These are phyloP conservation scores for Dendrobium huoshanense DNA, from an alignment of 106 monocot species.

Conservation along the genomic window DNA sequence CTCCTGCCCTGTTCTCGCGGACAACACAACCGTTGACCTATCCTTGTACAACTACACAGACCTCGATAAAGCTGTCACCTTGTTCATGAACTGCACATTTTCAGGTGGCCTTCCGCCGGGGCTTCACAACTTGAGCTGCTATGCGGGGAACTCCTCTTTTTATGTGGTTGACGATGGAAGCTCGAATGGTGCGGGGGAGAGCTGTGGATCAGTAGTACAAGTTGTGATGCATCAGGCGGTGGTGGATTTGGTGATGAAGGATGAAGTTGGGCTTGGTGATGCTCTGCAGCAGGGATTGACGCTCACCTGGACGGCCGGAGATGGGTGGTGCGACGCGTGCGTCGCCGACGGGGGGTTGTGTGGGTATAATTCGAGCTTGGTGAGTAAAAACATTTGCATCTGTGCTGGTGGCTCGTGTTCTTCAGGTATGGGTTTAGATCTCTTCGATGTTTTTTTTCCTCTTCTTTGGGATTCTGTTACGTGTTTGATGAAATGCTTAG, in stretches of 20 bases:
- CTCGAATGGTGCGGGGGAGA: background rate
- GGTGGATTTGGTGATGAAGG: background rate
- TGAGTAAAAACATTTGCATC: background rate
- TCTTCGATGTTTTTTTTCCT: background rate
- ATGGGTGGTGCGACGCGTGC: slow-evolving; percentile 2
- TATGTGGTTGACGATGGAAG: background rate
- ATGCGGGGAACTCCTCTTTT: background rate
- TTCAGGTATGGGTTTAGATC: background rate
- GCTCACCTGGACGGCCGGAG: background rate
- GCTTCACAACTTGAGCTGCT: background rate
- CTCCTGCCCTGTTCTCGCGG: background rate
- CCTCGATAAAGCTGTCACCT: background rate
- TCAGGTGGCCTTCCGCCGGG: background rate
- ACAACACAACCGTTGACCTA: background rate
- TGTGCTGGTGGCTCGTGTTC: background rate
- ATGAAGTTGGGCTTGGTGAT: background rate
- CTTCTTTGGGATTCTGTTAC: background rate
- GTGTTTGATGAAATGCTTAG: background rate
- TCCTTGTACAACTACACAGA: background rate
- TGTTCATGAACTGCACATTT: background rate
- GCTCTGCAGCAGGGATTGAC: slow-evolving; percentile 2
- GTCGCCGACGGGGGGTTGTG: background rate
- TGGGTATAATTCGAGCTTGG: background rate
- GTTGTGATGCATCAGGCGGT: slow-evolving; percentile 1
- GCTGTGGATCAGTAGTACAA: background rate